phyloP scores from a whole-genome alignment of 164 flowering plant species.

The Vitis labrusca region DNA sequence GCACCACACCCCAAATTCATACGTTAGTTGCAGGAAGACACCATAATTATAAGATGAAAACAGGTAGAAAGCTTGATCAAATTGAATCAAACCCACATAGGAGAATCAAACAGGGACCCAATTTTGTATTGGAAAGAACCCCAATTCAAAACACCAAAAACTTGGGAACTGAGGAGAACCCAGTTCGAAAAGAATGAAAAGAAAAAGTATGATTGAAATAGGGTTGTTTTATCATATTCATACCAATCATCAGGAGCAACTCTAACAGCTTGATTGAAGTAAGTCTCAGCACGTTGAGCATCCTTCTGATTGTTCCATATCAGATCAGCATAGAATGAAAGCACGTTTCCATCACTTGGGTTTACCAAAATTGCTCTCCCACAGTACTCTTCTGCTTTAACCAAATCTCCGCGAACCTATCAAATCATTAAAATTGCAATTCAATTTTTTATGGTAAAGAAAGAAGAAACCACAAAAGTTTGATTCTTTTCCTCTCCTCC shows the following conservation, averaged over 20 bases:
- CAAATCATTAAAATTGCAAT: not conserved
- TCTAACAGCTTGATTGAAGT: constrained; percentile 46
- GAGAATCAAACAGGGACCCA: not conserved
- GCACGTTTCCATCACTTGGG: constrained; percentile 35
- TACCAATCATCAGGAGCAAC: constrained; percentile 48
- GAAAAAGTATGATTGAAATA: too few relatives aligned
- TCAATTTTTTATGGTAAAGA: not conserved
- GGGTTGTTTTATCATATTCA: not conserved
- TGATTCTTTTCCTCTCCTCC: not conserved
- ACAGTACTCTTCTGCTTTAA: constrained; percentile 51
- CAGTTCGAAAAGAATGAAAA: too few relatives aligned
- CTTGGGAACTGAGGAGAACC: too few relatives aligned
- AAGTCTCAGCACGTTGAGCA: constrained; percentile 32
- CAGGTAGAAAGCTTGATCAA: too few relatives aligned
- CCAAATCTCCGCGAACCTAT: constrained; percentile 36
- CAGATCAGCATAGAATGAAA: constrained; percentile 47
- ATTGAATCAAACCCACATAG: not conserved
- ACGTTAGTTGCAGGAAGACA: too few relatives aligned
- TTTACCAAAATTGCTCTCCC: constrained; percentile 46
- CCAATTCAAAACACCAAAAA: too few relatives aligned
- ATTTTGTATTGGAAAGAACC: not conserved
- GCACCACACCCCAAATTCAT: constrained; percentile 3
- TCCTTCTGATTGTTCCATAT: constrained; percentile 43
- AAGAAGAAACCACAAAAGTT: not conserved
- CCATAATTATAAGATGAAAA: too few relatives aligned